Evolutionary conservation across 129 eudicot genomes (phyloP).

Genomic region (Flaveria trinervia): DNA sequence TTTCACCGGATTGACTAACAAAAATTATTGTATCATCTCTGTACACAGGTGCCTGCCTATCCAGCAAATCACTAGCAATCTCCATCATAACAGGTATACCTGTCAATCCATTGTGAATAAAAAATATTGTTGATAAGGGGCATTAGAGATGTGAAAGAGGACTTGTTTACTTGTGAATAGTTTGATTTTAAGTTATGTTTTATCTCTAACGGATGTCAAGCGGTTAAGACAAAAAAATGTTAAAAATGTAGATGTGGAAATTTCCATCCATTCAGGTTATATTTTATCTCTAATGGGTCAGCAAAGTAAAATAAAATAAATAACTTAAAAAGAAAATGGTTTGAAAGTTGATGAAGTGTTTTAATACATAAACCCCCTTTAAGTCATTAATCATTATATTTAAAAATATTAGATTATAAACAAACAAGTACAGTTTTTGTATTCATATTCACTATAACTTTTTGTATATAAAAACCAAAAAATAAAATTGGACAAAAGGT

Average conservation of each 20-base stretch:
- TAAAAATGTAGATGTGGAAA: no score
- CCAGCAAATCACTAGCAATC: slow-evolving; percentile 90
- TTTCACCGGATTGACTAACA: slow-evolving; percentile 98
- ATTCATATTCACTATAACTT: not conserved
- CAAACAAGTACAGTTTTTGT: no score
- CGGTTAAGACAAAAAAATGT: no score
- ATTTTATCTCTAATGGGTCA: not conserved
- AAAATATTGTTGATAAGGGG: no score
- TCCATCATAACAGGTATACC: slow-evolving; percentile 94
- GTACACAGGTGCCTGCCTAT: slow-evolving; percentile 87
- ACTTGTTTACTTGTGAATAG: no score
- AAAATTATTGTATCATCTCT: slow-evolving; percentile 89
- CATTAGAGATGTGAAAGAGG: no score
- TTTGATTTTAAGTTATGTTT: no score
- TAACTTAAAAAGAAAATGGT: not conserved
- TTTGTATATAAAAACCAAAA: not conserved
- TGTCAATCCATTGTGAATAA: slow-evolving; percentile 15
- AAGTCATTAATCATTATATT: not conserved
- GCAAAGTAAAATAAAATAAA: not conserved
- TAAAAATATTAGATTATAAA: no score
- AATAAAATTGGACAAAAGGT: not conserved
- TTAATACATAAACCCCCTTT: not conserved
- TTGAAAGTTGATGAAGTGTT: not conserved
- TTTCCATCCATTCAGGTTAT: no score
- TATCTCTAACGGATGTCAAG: no score